Base-by-base conservation (phyloP, 148 eudicot species). In the Cornus florida region DNA sequence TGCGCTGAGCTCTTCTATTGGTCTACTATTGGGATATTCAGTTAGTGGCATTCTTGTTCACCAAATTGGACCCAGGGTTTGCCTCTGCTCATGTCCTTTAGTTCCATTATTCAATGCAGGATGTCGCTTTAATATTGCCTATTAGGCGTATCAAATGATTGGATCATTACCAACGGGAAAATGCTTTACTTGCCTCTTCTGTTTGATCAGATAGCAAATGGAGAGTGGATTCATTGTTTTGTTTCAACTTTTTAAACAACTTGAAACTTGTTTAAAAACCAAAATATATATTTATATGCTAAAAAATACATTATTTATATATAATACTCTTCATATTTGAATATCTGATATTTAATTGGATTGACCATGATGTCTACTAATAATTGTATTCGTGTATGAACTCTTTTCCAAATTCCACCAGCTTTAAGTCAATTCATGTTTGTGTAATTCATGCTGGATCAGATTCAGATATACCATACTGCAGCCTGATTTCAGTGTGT, bases 1-100 rank as follows among this genome's bases (percentile, higher is more conserved):
- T 74, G 83, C 83, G 23, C 11, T 84, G 70, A 73, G 86, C 72
- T 80, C 83, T 7, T 84, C 86, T 12, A 57, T 73, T 9, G 86
- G 86, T 56, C 69, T 71, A 33, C 77, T 84, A 41, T 32, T 77
- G 65, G 83, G 83, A 38, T 80, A 14, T 71, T 20, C 74, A 43
- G 10, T 43, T 43, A 43, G 48, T 43, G 48, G 48, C 48, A 4
- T 43, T 43, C 48, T 43, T 43, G 8, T 43, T 43, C 86, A 80
- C 74, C 53, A 39, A 19, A 60, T 84, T 22, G 83, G 86, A 75
- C 73, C 83, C 32, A 77, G 60, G 81, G 83, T 84, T 79, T 67
- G 56, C 67, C 48, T 67, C 24, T 73, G 11, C n/a, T 19, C 35
- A 32, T 8, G 4, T n/a, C 12, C 20, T 11, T 70, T 39, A 48